Base-by-base conservation (phyloP, 805 yeast species). In the Kluyveromyces siamensis region DNA sequence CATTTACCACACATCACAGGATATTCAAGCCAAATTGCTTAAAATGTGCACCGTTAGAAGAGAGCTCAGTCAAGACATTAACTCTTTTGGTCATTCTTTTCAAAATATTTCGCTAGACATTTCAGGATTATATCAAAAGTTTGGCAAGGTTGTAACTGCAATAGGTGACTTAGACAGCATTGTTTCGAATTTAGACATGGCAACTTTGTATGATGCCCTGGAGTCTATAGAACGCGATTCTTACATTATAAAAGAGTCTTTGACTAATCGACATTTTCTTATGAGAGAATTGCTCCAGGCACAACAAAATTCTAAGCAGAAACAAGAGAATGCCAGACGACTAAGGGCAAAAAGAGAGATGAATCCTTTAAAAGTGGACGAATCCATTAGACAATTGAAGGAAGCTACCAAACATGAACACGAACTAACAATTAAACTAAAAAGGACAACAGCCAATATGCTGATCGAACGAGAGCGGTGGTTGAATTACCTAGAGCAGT, bases 221-320 rank as follows among this genome's bases (percentile, higher is more conserved):
- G 79, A 74, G 48, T 71, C 77, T 57, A 70, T 88, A 27, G 70
- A 80, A 3, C 77, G 77, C 52, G 96, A 90, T 57, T 83, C 93
- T 14, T 93, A 83, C 64, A 82, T 84, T 50, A 84, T 90, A 49
- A 93, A 93, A 65, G 99, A 93, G 67, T 84, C 96, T 0, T 71
- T 93, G 48, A 93, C 99, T 0, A 90, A 91, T 67, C 75, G 99
- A 50, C 96, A 93, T 64, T 72, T 93, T 49, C 68, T 91, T 37
- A 93, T 93, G 96, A 76, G 97, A 47, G 99, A 93, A 55, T 71
- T 88, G 46, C 59, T 78, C 33, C 84, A 79, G 60, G 90, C 96
- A 1, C 95, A 90, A 63, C 79, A 81, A 8, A 79, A 73, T 49
- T 80, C 96, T 1, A 80, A 77, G 55, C 68, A 77, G 30, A 84